Evolutionary conservation across 139 green algal species (phyloP), one percentile per base, ranked within the genome.

Genomic region (Bryopsis sp.): DNA sequence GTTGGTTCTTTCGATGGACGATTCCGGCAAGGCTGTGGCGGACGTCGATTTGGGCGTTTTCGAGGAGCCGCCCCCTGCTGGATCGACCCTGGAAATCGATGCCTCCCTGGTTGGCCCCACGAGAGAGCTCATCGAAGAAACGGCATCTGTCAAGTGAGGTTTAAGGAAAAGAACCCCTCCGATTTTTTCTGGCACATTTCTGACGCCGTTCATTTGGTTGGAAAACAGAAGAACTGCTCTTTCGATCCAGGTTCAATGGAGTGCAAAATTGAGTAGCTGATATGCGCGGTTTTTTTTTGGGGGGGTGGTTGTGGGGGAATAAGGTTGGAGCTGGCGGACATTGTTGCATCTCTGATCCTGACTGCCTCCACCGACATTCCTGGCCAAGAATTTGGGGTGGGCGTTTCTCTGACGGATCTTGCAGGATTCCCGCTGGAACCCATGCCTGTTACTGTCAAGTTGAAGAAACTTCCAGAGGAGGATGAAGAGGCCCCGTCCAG

Each of bases 81-180:
- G 24, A 31, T 31, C 6, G 19, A 33, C 37, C 3, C 19, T 69
- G 4, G 5, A 58, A 11, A 37, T 69, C 37, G 26, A 35, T 35
- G 37, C 54, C 4, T 36, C 26, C 3, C 54, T 35, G 62, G 26
- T 69, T 34, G 62, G 37, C 26, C 62, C 62, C 5, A 69, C 62
- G 7, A 26, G 62, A 36, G 62, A 54, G 7, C 37, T 69, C 4
- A 58, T 69, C 15, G 62, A 69, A 57, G 37, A 69, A 35, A 5
- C 36, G 26, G 35, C 26, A 8, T 47, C 8, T 6, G 59, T 67
- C n/a, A n/a, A n/a, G n/a, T n/a, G n/a, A n/a, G n/a, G n/a, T n/a
- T n/a, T n/a, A n/a, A n/a, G n/a, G n/a, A n/a, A n/a, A n/a, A n/a
- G n/a, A n/a, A n/a, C n/a, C n/a, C n/a, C n/a, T n/a, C n/a, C n/a